A percentile compares a stretch with the other conserved stretches of the same genome.
These are phyloP conservation scores for Lactifluus echinatus DNA, from an alignment of 768 basidiomycete genomes.

Conservation along the genomic window DNA sequence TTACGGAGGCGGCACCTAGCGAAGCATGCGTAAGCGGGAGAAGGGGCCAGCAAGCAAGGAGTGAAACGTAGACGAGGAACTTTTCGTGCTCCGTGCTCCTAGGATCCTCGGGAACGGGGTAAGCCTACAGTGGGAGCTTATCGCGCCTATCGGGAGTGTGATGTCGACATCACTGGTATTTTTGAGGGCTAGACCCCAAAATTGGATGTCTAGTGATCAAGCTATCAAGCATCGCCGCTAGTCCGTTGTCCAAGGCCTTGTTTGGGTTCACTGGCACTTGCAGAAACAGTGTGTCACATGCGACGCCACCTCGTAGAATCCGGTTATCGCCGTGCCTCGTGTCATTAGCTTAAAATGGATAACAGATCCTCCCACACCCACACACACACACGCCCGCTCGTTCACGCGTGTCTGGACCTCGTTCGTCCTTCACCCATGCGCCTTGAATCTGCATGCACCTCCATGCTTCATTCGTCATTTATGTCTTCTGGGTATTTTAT, in stretches of 20 bases:
- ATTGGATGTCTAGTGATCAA: neutral
- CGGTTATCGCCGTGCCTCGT: conserved; percentile 6
- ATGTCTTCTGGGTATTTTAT: neutral
- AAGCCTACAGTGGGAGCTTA: neutral
- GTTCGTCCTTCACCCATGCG: neutral
- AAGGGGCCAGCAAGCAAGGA: neutral
- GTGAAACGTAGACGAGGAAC: no score
- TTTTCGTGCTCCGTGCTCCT: neutral
- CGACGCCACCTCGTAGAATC: no score
- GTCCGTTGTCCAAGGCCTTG: neutral
- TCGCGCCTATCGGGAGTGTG: neutral
- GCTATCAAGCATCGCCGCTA: neutral
- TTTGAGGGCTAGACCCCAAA: neutral
- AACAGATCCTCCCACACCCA: neutral
- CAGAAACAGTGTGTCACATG: neutral
- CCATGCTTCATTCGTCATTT: neutral
- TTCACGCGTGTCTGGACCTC: neutral
- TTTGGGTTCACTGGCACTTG: neutral
- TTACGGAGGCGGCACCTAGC: neutral
- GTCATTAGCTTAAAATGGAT: conserved; percentile 1
- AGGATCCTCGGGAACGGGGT: conserved; percentile 1
- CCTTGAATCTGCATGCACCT: neutral
- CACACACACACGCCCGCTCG: neutral
- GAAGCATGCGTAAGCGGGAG: neutral
- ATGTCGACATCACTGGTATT: conserved; percentile 3